These are phyloP conservation scores for Aspergillus homomorphus DNA, from an alignment of 495 filamentous ascomycete species.

Conservation along the genomic window DNA sequence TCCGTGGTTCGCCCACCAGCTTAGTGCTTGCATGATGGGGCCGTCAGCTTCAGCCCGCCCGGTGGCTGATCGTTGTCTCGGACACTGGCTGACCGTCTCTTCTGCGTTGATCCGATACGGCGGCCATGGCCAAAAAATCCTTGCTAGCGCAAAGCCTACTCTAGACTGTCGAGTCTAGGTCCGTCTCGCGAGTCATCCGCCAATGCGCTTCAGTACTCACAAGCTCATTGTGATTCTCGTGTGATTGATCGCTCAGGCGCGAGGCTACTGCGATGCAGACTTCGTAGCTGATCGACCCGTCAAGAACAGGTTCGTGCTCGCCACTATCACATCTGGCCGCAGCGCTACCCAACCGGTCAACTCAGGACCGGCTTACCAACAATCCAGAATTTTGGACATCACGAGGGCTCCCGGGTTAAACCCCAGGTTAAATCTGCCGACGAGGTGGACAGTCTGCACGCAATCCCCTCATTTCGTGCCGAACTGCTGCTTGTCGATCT, in stretches of 20 bases:
- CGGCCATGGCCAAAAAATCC: background rate
- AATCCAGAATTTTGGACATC: background rate
- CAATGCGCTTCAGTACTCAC: background rate
- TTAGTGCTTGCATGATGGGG: background rate
- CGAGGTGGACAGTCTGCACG: background rate
- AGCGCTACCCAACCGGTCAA: background rate
- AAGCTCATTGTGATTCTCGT: background rate
- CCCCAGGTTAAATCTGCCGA: background rate
- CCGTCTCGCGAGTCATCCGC: background rate
- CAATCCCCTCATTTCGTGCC: slow-evolving; percentile 6
- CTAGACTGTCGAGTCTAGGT: background rate
- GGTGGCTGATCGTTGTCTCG: background rate
- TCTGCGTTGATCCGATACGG: background rate
- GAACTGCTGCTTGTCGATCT: slow-evolving; percentile 10
- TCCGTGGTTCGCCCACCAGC: background rate
- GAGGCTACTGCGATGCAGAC: background rate
- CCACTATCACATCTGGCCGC: background rate
- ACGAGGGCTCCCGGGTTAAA: background rate
- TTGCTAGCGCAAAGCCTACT: background rate
- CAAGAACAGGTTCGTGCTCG: background rate
- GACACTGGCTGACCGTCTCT: background rate
- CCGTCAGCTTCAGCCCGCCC: background rate
- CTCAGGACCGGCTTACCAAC: background rate
- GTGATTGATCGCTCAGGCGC: background rate
- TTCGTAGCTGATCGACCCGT: background rate